Percentiles rank a stretch among this genome's conserved stretches.
Conservation (phyloP, 768 basidiomycete genomes). For the Russula dissimulans region DNA sequence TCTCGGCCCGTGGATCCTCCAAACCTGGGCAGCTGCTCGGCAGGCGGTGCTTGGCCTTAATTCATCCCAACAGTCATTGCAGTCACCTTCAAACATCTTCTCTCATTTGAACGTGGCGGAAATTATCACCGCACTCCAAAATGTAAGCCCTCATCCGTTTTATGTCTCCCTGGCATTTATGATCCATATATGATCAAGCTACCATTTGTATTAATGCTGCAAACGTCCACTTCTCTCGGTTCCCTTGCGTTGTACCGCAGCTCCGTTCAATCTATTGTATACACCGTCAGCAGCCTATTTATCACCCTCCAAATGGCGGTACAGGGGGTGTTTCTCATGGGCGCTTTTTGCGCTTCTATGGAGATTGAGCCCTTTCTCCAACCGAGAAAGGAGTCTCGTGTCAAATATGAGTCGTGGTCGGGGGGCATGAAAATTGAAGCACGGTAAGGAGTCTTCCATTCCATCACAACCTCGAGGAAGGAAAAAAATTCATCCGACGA, state of each 20-base stretch:
- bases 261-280: constrained; percentile 64
- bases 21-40: constrained; percentile 62
- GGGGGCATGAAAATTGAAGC: constrained; percentile 65
- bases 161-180: constrained; percentile 9
- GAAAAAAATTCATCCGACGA: background rate
- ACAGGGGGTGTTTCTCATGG: constrained; percentile 80
- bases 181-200: constrained; percentile 38
- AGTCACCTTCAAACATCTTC: constrained; percentile 31
- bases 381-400: constrained; percentile 44
- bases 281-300: constrained; percentile 52
- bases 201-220: constrained; percentile 62
- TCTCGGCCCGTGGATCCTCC: constrained; percentile 75
- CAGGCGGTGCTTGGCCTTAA: constrained; percentile 51
- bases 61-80: constrained; percentile 26
- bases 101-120: constrained; percentile 56
- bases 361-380: constrained; percentile 58
- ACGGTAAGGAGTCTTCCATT: constrained; percentile 36
- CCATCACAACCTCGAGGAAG: background rate
- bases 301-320: constrained; percentile 66
- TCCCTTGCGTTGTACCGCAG: constrained; percentile 75
- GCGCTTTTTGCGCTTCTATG: constrained; percentile 74
- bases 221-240: constrained; percentile 67
- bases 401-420: constrained; percentile 38
- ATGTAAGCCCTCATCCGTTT: constrained; percentile 37
- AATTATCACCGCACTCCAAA: constrained; percentile 55